Base-by-base conservation (phyloP, 2,329 filamentous ascomycete species). In the Eutypa lata region DNA sequence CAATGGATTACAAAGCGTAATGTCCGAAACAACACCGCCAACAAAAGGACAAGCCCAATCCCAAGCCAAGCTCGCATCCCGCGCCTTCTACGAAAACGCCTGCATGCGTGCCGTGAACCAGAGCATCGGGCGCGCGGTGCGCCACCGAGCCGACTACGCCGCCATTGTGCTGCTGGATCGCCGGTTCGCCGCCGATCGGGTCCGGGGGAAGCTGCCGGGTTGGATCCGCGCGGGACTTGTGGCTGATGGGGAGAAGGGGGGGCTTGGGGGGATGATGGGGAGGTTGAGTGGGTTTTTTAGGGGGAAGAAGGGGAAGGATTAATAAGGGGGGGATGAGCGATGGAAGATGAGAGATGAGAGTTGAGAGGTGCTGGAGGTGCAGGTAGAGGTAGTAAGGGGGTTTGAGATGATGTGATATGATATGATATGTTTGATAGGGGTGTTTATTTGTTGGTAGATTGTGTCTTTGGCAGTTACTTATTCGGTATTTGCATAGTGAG, bases 41-140 rank as follows among this genome's bases (percentile, higher is more conserved):
- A 35, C 31, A 53, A 24, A 53, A 58, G 13, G 65, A 71, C 38
- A 53, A 18, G 49, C 51, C 26, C 26, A 31, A 31, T 5, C 26
- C 6, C 26, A 31, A 37, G 76, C 75, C 0, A 85, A 83, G 61
- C 77, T 81, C 59, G 74, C 86, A 4, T 86, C 88, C 2, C 76
- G 87, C 49, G 89, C 93, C 55, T 96, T 90, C 65, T 96, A 95
- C 66, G 91, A 97, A 68, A 97, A 97, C 67, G 84, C 90, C 0
- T 97, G 92, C 69, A 97, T 99, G 92, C 81, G 94, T 38, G 91
- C 92, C 4, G 94, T 99, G 4, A 99, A 99, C 69, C 94, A 99
- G 75, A 94, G 90, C 66, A 92, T 99, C 61, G 94, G 94, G 1
- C 79, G 94, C 53, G 94, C 91, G 1, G 97, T 99, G 62, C 79